phyloP scores from a whole-genome alignment of 2,329 filamentous ascomycete genomes.

The Camillea tinctor region DNA sequence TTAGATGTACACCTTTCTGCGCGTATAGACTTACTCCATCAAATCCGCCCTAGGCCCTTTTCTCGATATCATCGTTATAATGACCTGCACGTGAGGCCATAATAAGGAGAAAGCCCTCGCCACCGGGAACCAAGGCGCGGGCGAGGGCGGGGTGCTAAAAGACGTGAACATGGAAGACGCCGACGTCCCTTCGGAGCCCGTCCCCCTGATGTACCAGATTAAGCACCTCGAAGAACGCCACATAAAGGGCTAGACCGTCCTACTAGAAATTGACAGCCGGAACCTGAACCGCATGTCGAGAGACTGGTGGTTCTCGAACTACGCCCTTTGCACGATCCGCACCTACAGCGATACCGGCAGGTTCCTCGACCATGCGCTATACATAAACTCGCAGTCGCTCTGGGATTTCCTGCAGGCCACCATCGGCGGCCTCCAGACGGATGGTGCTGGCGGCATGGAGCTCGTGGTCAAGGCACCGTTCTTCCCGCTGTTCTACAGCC shows the following conservation, averaged over 20 bases:
- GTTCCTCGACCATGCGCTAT: constrained; percentile 21
- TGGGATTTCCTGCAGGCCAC: constrained; percentile 28
- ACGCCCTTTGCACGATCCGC: constrained; percentile 31
- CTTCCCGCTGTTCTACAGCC: constrained; percentile 29
- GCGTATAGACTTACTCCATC: no score
- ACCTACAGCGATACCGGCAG: constrained; percentile 15
- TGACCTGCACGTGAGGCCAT: neutral
- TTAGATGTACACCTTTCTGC: neutral
- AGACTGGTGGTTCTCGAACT: constrained; percentile 28
- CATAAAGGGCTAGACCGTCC: constrained; percentile 17
- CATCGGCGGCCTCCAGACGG: constrained; percentile 25
- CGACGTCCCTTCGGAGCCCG: no score
- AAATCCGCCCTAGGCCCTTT: no score
- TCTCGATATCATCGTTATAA: no score
- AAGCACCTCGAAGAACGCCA: constrained; percentile 28
- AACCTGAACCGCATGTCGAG: no score
- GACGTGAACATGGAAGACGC: no score
- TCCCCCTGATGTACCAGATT: constrained; percentile 32
- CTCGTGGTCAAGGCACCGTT: constrained; percentile 22
- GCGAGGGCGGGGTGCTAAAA: no score
- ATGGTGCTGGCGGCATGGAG: constrained; percentile 23
- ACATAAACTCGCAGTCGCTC: constrained; percentile 31
- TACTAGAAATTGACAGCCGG: no score
- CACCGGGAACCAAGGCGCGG: neutral
- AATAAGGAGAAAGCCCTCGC: neutral